Evolutionary conservation across 179 eudicot species (phyloP), one percentile per base, ranked within the genome.

Genomic region (Beta lomatogona): DNA sequence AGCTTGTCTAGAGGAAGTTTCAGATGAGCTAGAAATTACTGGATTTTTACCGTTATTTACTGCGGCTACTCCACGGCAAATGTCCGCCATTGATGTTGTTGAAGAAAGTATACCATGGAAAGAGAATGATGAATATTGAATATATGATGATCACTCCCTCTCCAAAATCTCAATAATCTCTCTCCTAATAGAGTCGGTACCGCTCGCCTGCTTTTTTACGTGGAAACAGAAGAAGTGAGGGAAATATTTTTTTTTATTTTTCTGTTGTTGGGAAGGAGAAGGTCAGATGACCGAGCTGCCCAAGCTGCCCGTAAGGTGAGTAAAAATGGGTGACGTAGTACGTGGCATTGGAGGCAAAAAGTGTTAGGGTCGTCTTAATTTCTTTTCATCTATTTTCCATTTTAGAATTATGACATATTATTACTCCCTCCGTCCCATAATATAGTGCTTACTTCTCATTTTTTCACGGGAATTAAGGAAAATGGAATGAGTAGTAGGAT

Each of bases 81-180:
- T 89, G 67, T 91, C 94, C 83, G 93, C 94, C 98, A 94, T 94
- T 53, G 69, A 84, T 15, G 31, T 28, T 8, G 22, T 71, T 70
- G 15, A 61, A 5, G 9, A 61, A 18, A 31, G 15, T 14, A 4
- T 10, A 16, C 41, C 41, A 36, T 12, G n/a, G n/a, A 15, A 15
- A 15, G 28, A 36, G 31, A 45, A 18, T 48, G 3, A 19, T 8
- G 31, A 71, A 48, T 44, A 67, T 63, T 36, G 14, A 36, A 21
- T 52, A 12, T 31, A 14, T 13, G 52, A 36, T 14, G 7, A 21
- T 65, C 9, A 1, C 14, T 28, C 9, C 65, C 65, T 36, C 6
- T 16, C 28, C 8, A 3, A 14, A 25, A 25, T 25, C 28, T 25
- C 44, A 2, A 21, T 45, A 22, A 6, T 15, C 52, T 67, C 54